Evolutionary conservation across 2,329 filamentous ascomycete species (phyloP).

Genomic region (Pezicula rhizophila): DNA sequence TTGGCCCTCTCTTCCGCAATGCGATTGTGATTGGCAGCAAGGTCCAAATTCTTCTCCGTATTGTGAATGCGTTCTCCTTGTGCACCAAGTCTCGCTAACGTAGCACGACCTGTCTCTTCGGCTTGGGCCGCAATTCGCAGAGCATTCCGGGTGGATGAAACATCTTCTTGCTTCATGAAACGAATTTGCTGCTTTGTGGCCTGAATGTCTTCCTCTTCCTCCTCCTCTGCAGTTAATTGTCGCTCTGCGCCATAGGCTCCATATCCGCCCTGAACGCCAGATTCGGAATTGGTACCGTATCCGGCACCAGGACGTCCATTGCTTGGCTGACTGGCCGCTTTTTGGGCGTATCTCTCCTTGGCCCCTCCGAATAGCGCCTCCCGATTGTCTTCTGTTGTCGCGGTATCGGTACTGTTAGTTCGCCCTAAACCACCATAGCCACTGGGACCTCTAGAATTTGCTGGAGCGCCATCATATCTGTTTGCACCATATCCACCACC

Average conservation of each 20-base stretch:
- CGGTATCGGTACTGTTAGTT: constrained; percentile 34
- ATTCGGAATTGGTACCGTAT: constrained; percentile 19
- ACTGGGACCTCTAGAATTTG: constrained; percentile 39
- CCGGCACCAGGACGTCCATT: constrained; percentile 19
- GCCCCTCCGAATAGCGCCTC: constrained; percentile 52
- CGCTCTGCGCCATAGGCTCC: constrained; percentile 62
- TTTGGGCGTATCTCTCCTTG: constrained; percentile 27
- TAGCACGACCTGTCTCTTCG: constrained; percentile 65
- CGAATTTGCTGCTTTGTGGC: constrained; percentile 69
- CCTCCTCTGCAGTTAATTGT: constrained; percentile 71
- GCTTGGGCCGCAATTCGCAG: constrained; percentile 61
- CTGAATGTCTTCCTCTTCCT: constrained; percentile 67
- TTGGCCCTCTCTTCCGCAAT: constrained; percentile 73
- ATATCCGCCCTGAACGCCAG: constrained; percentile 25
- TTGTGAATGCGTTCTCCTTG: constrained; percentile 80
- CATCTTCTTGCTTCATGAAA: constrained; percentile 71
- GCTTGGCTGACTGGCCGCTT: constrained; percentile 13
- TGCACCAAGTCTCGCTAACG: constrained; percentile 65
- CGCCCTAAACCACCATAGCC: constrained; percentile 57
- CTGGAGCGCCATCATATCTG: constrained; percentile 40
- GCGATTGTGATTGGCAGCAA: constrained; percentile 69
- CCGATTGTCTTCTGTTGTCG: constrained; percentile 44
- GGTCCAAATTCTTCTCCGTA: constrained; percentile 76
- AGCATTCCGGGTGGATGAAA: constrained; percentile 65
- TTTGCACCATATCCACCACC: constrained; percentile 46